phyloP scores from a whole-genome alignment of 1,284 basidiomycete genomes.

The Rhizoctonia solani region DNA sequence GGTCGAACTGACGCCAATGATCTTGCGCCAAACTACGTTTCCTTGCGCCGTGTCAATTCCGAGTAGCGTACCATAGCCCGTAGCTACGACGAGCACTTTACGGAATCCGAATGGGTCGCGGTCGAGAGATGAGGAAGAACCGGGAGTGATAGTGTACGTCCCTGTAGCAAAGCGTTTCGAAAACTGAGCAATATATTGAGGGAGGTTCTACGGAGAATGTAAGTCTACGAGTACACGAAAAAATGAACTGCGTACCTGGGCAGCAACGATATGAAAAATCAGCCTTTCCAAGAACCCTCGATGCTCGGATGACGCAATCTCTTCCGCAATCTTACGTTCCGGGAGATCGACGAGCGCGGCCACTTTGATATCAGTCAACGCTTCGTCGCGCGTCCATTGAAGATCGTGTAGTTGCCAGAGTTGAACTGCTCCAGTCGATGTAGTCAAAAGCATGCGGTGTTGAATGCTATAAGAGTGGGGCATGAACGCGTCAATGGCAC shows the following conservation, averaged over 20 bases:
- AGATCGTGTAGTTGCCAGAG: conserved; percentile 67
- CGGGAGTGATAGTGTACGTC: conserved; percentile 57
- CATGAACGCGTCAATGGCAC: conserved; percentile 59
- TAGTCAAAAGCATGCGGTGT: conserved; percentile 64
- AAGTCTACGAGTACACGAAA: background rate
- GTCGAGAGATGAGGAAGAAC: conserved; percentile 45
- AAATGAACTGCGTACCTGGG: conserved; percentile 55
- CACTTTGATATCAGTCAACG: conserved; percentile 65
- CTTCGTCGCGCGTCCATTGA: conserved; percentile 85
- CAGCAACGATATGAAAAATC: conserved; percentile 63
- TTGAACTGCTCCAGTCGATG: conserved; percentile 79
- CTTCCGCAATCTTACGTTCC: conserved; percentile 59
- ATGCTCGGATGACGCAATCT: conserved; percentile 48
- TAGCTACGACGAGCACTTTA: conserved; percentile 79
- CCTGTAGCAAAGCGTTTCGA: conserved; percentile 72
- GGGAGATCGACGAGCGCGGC: conserved; percentile 81
- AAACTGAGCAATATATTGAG: conserved; percentile 70
- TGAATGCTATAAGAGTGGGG: conserved; percentile 50
- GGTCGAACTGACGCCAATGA: conserved; percentile 44
- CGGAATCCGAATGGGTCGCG: conserved; percentile 88
- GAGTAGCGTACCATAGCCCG: conserved; percentile 74
- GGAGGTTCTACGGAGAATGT: conserved; percentile 61
- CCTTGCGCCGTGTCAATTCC: conserved; percentile 83
- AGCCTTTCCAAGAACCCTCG: conserved; percentile 65
- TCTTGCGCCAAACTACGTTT: conserved; percentile 72